Conservation (phyloP, 768 basidiomycete genomes). For the Mycena rebaudengoi region DNA sequence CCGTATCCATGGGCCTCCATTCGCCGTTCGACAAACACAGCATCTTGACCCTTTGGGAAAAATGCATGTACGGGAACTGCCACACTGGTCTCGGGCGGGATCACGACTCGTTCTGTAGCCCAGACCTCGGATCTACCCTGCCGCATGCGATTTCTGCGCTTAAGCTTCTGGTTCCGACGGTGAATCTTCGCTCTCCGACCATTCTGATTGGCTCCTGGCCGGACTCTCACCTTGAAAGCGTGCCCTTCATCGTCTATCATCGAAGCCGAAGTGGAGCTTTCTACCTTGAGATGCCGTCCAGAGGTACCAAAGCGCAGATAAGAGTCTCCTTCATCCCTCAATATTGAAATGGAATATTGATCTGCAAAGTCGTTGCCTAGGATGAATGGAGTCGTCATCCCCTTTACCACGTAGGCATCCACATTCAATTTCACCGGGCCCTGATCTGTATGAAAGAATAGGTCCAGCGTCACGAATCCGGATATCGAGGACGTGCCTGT, state of each 20-base stretch:
- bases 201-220: background rate
- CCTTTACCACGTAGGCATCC: too few species aligned
- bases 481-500: constrained; percentile 37
- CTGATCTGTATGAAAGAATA: constrained; percentile 32
- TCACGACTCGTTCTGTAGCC: constrained; percentile 2
- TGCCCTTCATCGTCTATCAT: background rate
- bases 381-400: constrained; percentile 39
- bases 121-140: constrained; percentile 12
- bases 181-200: background rate
- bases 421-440: constrained; percentile 34
- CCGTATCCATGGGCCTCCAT: constrained; percentile 2
- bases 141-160: background rate
- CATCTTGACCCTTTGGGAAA: background rate
- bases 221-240: background rate
- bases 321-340: constrained; percentile 20
- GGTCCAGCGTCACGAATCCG: constrained; percentile 37
- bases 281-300: background rate
- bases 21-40: constrained; percentile 20
- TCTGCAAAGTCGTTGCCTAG: constrained; percentile 43
- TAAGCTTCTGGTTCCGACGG: background rate
- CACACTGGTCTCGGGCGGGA: constrained; percentile 20
- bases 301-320: constrained; percentile 1
- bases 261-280: background rate
- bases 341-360: constrained; percentile 40
- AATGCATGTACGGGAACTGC: background rate